Evolutionary conservation across 495 filamentous ascomycete species (phyloP), one percentile per base, ranked within the genome.

Genomic region (Delitschia confertaspora): DNA sequence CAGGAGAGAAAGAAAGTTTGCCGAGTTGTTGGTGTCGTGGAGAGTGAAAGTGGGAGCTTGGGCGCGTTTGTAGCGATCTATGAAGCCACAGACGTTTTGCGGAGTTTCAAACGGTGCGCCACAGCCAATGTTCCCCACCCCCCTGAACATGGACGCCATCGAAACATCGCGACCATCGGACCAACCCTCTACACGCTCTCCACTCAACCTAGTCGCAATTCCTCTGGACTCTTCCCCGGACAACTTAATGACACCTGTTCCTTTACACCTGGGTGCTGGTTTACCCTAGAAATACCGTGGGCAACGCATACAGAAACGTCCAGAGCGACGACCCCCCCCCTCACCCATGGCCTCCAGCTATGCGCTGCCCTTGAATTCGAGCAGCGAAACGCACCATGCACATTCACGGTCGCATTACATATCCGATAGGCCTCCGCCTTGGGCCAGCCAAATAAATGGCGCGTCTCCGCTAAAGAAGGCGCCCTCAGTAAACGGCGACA

Each of bases 271-370:
- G n/a, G n/a, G 51, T 31, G 34, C 50, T 24, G 50, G 40, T 22
- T 16, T 43, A 29, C 50, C 33, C 41, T 27, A 23, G 21, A 39
- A n/a, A 2, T 39, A 39, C 22, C n/a, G 11, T 21, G 3, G 19
- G 36, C 11, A 13, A n/a, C n/a, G n/a, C n/a, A n/a, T n/a, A n/a
- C 20, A 17, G 6, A 43, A 13, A 13, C 37, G 18, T 20, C 29
- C 4, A 19, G 16, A 10, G 6, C 4, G 8, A 22, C 18, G n/a
- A 21, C 24, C 23, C 39, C 33, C 47, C 11, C 21, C 19, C 10
- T 32, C 26, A 21, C 48, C 16, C 13, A 60, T 60, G 58, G 58
- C 58, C 35, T 56, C 58, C 20, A 52, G 54, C 10, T 60, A 60
- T 45, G 58, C 58, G 41, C 51, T 60, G 33, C 58, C 58, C 16